Evolutionary conservation across 306 rosid genomes (phyloP), one percentile per base, ranked within the genome.

Genomic region (Rosa persica): DNA sequence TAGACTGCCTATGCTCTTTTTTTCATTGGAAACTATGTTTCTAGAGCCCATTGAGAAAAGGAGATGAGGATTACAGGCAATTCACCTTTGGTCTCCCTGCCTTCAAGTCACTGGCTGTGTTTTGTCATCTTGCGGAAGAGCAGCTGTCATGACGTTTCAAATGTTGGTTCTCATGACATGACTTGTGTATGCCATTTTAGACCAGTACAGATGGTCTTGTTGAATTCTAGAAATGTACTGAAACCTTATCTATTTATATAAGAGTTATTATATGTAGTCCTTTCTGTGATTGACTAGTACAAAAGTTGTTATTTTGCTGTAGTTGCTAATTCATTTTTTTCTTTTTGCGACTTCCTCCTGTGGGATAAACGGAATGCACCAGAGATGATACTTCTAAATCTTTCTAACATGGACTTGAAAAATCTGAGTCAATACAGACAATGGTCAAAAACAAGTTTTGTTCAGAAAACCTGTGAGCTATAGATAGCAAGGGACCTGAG

Each of bases 171-270:
- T 46, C 4, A 57, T 34, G 64, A 38, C 57, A 20, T 44, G 79
- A 81, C 73, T 52, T 81, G 76, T 87, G 62, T 80, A 77, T 89
- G 70, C 54, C 3, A n/a, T 48, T 61, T 61, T 34, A 48, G 75
- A 70, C 44, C 79, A 62, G 70, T 69, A 70, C 42, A 60, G 65
- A 54, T 44, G 60, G 5, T 34, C 77, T 42, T 62, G 48, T 38
- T 74, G 72, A 27, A 57, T 23, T 46, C 54, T 43, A 70, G 76
- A 47, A 2, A 49, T 74, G 68, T 23, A 25, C 8, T 64, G 13
- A 60, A 61, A 25, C 22, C 20, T 73, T 62, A 36, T 43, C 25
- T 42, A 40, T 69, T 38, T 44, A 43, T 64, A 15, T 49, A 22
- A 52, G 2, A 77, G 27, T 51, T 52, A 77, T 16, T 58, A 16